Evolutionary conservation across 2,329 filamentous ascomycete species (phyloP), one percentile per base, ranked within the genome.

Genomic region (Coniochaeta sp.): DNA sequence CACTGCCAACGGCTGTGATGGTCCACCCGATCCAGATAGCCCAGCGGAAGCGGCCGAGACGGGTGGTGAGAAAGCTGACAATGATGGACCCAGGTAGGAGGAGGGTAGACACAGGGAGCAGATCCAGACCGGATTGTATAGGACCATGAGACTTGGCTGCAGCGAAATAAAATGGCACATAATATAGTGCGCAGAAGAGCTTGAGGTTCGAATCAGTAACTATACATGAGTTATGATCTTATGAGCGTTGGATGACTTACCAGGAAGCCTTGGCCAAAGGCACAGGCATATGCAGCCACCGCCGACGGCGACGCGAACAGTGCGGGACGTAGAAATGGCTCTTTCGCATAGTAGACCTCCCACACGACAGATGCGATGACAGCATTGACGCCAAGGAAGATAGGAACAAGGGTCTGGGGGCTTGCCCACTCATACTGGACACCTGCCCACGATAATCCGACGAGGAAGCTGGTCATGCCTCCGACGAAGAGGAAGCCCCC

Each of bases 391-490:
- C 80, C 79, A 2, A 80, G 61, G 2, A 80, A 61, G 17, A 83
- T 66, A 0, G 80, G 79, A 0, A 70, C 70, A 2, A 82, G 44
- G 1, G 77, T 73, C 16, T 71, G 67, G 14, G 66, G 69, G 50
- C 73, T 73, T 1, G 68, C 65, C 79, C 80, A 82, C 0, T 73
- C 62, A 52, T 75, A 73, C 47, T 74, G 68, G 2, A 74, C 71
- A 2, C 80, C 80, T 1, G 74, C 80, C 69, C 74, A 79, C 3
- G 75, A 77, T n/a, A 82, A 71, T 0, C 78, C 73, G 3, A 81
- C 68, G 6, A 83, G 74, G 17, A 82, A 73, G 6, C 75, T 70
- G 11, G 77, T 74, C 6, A 75, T 69, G 1, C 76, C 75, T 1
- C 67, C 70, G 1, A 77, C 77, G 64, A 83, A 77, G 12, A 81